These are phyloP conservation scores for Ormosia semicastrata DNA, from an alignment of 306 rosid genomes.

Conservation along the genomic window DNA sequence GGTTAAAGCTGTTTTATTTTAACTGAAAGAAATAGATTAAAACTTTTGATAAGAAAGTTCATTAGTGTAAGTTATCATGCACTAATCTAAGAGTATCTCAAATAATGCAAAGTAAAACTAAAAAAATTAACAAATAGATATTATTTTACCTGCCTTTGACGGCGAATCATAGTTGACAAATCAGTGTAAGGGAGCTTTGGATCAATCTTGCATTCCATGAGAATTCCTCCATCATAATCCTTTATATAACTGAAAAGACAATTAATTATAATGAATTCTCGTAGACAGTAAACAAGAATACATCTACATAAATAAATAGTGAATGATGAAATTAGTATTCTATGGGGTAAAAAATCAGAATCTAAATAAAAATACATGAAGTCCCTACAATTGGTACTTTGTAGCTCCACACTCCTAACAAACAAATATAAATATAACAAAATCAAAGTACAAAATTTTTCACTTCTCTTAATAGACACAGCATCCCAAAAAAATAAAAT, in stretches of 20 bases:
- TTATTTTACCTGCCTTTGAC: conserved; percentile 80
- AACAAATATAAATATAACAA: background rate
- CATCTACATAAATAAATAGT: background rate
- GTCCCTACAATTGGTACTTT: background rate
- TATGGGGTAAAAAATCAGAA: background rate
- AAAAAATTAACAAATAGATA: background rate
- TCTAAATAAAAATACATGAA: background rate
- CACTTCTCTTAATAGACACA: background rate
- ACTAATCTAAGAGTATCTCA: background rate
- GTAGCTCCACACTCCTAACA: background rate
- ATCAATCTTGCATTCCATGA: conserved; percentile 98
- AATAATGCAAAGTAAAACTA: conserved; percentile 19
- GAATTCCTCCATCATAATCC: conserved; percentile 96
- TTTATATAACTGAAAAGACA: conserved; percentile 77
- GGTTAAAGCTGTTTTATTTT: background rate
- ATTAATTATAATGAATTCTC: conserved; percentile 12
- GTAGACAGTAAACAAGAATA: background rate
- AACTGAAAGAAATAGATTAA: background rate
- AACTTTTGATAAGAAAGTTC: background rate
- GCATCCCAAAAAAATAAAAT: background rate
- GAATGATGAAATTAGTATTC: background rate
- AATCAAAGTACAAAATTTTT: background rate
- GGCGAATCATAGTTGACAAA: conserved; percentile 89
- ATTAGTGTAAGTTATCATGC: background rate
- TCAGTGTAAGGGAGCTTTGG: conserved; percentile 92